These are phyloP conservation scores for Xylogone sp. DNA, from an alignment of 2,329 filamentous ascomycete species.

Conservation along the genomic window DNA sequence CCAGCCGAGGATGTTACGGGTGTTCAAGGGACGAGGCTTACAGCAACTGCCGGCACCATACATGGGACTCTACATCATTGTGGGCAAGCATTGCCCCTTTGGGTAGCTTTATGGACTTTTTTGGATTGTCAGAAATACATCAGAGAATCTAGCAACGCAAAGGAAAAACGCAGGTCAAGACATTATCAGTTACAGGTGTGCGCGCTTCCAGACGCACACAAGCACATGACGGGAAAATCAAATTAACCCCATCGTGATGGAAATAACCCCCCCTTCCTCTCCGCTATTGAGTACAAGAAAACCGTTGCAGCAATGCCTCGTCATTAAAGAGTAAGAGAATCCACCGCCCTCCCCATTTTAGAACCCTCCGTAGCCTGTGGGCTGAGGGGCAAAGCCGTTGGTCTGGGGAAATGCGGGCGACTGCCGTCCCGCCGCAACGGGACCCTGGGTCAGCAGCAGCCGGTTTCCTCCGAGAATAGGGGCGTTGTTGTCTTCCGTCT, in stretches of 20 bases:
- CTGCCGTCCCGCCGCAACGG: conserved; percentile 45
- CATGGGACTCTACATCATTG: too few relatives aligned
- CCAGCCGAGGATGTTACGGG: background rate
- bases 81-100: too few relatives aligned
- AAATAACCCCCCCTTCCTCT: conserved; percentile 11
- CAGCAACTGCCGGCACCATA: too few relatives aligned
- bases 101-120: background rate
- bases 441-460: conserved; percentile 94
- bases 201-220: conserved; percentile 21
- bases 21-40: background rate
- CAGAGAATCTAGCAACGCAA: conserved; percentile 22
- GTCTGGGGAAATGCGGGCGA: conserved; percentile 66
- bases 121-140: conserved; percentile 11
- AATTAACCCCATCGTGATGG: conserved; percentile 3
- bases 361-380: conserved; percentile 68
- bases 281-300: conserved; percentile 22
- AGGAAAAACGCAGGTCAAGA: conserved; percentile 6
- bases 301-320: conserved; percentile 20
- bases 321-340: conserved; percentile 25
- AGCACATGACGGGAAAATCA: conserved; percentile 24
- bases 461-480: conserved; percentile 87
- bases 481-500: conserved; percentile 89
- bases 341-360: conserved; percentile 26
- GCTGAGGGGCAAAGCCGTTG: conserved; percentile 86
- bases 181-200: conserved; percentile 27